Percentiles rank a stretch among this genome's conserved stretches.
Evolutionary conservation across 495 filamentous ascomycete species (phyloP).

Genomic region (Aspergillus saccharolyticus): DNA sequence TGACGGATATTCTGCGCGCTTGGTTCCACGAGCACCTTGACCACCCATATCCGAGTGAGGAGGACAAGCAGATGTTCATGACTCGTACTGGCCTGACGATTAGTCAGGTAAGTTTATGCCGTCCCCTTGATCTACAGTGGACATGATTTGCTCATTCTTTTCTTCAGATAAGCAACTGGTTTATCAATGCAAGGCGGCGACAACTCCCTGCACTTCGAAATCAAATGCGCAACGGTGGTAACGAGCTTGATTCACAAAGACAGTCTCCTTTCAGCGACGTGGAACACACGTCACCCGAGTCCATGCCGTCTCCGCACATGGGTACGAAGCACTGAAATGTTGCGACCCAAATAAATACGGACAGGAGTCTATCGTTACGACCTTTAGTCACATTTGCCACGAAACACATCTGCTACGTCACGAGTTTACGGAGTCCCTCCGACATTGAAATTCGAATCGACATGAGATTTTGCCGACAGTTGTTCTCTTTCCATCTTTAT

Average conservation of each 20-base stretch:
- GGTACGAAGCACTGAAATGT: conserved; percentile 1
- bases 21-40: conserved; percentile 75
- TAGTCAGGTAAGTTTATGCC: conserved; percentile 55
- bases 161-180: conserved; percentile 88
- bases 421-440: conserved; percentile 25
- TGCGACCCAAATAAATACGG: background rate
- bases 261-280: conserved; percentile 43
- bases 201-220: conserved; percentile 65
- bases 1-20: conserved; percentile 71
- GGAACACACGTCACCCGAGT: conserved; percentile 31
- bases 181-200: conserved; percentile 83
- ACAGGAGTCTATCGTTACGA: background rate
- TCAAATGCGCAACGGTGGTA: conserved; percentile 41
- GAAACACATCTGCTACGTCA: conserved; percentile 15
- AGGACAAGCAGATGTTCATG: conserved; percentile 82
- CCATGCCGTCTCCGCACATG: conserved; percentile 31
- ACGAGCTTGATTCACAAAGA: conserved; percentile 30
- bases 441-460: conserved; percentile 25
- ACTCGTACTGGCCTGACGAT: conserved; percentile 69
- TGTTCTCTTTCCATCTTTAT: conserved; percentile 13
- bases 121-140: background rate
- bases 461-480: conserved; percentile 13
- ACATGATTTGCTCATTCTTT: conserved; percentile 3
- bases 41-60: conserved; percentile 86
- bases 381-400: background rate